phyloP scores from a whole-genome alignment of 2,329 filamentous ascomycete genomes.

The Hymenoscyphus salicellus region DNA sequence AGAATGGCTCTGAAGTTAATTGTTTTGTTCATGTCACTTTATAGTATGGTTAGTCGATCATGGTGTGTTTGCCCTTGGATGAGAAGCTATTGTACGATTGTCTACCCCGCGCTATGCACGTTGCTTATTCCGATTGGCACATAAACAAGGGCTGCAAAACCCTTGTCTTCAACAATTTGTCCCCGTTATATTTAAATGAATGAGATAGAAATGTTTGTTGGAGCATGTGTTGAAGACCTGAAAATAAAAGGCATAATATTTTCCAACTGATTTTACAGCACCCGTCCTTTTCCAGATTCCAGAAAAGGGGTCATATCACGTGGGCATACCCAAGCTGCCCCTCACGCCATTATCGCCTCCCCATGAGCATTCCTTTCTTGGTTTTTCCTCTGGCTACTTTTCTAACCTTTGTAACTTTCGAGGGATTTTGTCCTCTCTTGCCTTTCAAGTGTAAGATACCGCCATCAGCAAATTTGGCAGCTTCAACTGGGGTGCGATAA shows the following conservation, averaged over 20 bases:
- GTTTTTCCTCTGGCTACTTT: not conserved
- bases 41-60: not conserved
- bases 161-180: not conserved
- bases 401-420: not conserved
- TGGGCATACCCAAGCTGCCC: not conserved
- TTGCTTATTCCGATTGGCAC: not conserved
- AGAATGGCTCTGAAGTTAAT: not conserved
- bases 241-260: too few relatives aligned
- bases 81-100: not conserved
- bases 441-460: not conserved
- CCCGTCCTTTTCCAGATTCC: too few relatives aligned
- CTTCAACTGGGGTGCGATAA: not conserved
- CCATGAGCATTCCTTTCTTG: not conserved
- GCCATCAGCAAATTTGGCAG: not conserved
- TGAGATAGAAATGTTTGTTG: too few relatives aligned
- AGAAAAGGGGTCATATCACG: not conserved
- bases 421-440: not conserved
- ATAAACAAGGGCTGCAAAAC: not conserved
- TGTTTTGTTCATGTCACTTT: not conserved
- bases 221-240: not conserved
- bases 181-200: not conserved
- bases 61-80: not conserved
- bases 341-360: not conserved
- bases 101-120: not conserved
- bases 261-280: too few relatives aligned